Conservation (phyloP, 768 basidiomycete genomes). For the Suillus lakei region DNA sequence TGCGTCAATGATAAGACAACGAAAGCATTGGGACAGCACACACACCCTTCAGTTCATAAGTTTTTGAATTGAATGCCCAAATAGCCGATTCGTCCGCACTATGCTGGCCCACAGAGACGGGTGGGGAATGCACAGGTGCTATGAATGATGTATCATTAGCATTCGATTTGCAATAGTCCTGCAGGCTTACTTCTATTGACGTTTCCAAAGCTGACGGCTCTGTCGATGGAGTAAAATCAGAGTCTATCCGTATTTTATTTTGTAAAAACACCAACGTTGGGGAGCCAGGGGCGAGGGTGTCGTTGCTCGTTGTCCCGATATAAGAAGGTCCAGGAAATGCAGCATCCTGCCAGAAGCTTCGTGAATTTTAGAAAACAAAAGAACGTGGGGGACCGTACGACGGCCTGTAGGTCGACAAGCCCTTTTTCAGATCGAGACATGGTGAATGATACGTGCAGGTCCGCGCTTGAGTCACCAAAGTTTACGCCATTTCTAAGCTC, state of each 20-base stretch:
- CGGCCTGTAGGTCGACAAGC: conserved; percentile 41
- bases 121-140: conserved; percentile 40
- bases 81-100: conserved; percentile 48
- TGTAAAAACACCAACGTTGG: conserved; percentile 13
- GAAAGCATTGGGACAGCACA: conserved; percentile 21
- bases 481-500: conserved; percentile 41
- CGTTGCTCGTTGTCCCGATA: conserved; percentile 39
- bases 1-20: neutral
- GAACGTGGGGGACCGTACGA: conserved; percentile 29
- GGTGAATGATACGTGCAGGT: conserved; percentile 40
- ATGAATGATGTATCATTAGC: conserved; percentile 3
- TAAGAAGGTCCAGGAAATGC: conserved; percentile 42
- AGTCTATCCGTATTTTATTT: too few species aligned
- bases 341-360: conserved; percentile 37
- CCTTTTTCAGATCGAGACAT: conserved; percentile 23
- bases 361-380: neutral
- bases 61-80: conserved; percentile 46
- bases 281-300: conserved; percentile 18
- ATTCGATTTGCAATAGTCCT: neutral
- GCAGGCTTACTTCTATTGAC: conserved; percentile 40
- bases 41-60: conserved; percentile 47
- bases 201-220: conserved; percentile 41
- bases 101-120: conserved; percentile 24
- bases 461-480: conserved; percentile 31
- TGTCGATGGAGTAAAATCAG: conserved; percentile 19